Percentiles rank a stretch among this genome's conserved stretches.
phyloP scores from a whole-genome alignment of 768 basidiomycete species.

The Lanmaoa pseudosensibilis region DNA sequence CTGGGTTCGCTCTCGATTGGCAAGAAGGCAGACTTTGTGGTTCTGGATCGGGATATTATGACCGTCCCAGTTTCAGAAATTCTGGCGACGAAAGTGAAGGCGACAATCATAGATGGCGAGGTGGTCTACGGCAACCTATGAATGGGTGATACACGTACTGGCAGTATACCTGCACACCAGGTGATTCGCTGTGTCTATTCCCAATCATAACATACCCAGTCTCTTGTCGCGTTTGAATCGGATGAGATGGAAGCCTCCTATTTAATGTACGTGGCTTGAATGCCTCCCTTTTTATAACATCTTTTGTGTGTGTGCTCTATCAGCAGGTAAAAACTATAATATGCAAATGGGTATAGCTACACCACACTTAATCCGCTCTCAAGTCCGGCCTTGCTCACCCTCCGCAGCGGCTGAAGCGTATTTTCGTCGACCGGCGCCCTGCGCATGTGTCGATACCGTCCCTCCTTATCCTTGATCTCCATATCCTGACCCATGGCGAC shows the following conservation, averaged over 20 bases:
- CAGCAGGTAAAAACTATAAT: constrained; percentile 1
- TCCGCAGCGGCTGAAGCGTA: constrained; percentile 84
- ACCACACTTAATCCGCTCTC: constrained; percentile 56
- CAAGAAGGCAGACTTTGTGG: constrained; percentile 86
- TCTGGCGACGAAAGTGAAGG: constrained; percentile 59
- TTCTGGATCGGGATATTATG: constrained; percentile 83
- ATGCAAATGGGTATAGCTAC: constrained; percentile 20
- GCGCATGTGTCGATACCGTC: constrained; percentile 84
- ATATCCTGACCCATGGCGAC: constrained; percentile 68
- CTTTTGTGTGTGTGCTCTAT: neutral
- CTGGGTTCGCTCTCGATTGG: constrained; percentile 74
- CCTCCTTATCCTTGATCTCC: constrained; percentile 84
- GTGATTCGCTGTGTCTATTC: neutral
- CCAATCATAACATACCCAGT: no score
- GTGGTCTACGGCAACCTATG: constrained; percentile 55
- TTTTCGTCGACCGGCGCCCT: constrained; percentile 85
- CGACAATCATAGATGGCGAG: constrained; percentile 76
- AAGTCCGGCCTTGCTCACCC: constrained; percentile 91
- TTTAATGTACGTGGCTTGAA: neutral
- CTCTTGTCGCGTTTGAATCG: no score
- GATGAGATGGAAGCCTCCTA: no score
- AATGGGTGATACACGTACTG: constrained; percentile 16
- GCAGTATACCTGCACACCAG: no score
- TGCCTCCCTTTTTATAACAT: neutral
- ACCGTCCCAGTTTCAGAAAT: constrained; percentile 59